Evolutionary conservation across 345 rosid species (phyloP).

Genomic region (Cardiospermum halicacabum): DNA sequence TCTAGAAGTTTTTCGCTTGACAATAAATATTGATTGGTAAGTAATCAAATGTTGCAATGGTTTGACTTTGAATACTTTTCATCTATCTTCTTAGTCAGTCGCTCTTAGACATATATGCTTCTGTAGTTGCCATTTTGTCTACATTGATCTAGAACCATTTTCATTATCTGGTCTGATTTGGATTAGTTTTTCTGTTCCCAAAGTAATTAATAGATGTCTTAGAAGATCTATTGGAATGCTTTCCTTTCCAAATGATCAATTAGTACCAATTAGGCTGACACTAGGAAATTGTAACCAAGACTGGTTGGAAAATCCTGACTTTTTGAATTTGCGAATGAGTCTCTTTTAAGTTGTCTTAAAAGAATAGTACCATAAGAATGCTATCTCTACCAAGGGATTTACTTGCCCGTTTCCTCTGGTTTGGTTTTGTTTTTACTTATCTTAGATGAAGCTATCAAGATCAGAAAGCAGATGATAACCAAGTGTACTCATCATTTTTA

Average conservation of each 20-base stretch:
- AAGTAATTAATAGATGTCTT: neutral
- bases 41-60: too few species aligned
- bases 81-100: neutral
- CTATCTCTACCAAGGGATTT: too few species aligned
- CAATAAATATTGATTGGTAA: too few species aligned
- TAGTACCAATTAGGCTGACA: neutral
- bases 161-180: neutral
- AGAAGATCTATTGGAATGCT: neutral
- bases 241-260: neutral
- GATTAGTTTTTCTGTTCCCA: neutral
- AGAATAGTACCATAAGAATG: too few species aligned
- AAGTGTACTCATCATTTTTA: too few species aligned
- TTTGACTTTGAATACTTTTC: neutral
- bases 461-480: too few species aligned
- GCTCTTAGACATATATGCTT: neutral
- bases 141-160: neutral
- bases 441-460: too few species aligned
- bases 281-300: neutral
- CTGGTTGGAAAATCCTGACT: neutral
- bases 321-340: neutral
- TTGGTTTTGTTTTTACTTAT: too few species aligned
- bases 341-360: neutral
- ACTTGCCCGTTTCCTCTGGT: too few species aligned
- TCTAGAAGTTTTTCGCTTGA: too few species aligned
- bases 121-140: neutral